phyloP scores from a whole-genome alignment of 2,329 filamentous ascomycete genomes.

The Cladosporium sp. region DNA sequence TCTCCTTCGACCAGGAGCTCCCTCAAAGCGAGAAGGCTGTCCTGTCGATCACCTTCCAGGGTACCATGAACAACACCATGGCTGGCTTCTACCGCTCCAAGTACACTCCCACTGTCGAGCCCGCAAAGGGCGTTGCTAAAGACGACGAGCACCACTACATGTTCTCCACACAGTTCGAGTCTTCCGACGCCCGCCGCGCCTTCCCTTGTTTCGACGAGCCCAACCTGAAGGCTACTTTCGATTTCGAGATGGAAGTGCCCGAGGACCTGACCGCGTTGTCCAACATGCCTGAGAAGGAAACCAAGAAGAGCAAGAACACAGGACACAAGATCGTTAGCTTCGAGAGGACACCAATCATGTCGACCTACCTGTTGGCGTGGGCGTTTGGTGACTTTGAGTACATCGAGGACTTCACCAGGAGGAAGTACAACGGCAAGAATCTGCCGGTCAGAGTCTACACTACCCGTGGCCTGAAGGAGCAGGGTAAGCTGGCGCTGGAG shows the following conservation, averaged over 20 bases:
- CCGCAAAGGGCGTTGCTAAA: constrained; percentile 75
- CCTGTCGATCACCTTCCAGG: constrained; percentile 73
- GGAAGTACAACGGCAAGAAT: constrained; percentile 86
- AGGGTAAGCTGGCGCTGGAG: constrained; percentile 84
- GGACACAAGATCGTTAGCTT: constrained; percentile 71
- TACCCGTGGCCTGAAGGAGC: constrained; percentile 88
- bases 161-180: constrained; percentile 96
- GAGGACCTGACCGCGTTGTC: constrained; percentile 84
- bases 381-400: constrained; percentile 97
- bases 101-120: constrained; percentile 77
- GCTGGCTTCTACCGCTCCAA: constrained; percentile 91
- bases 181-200: constrained; percentile 88
- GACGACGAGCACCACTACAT: constrained; percentile 66
- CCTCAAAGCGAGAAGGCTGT: constrained; percentile 66
- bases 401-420: constrained; percentile 84
- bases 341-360: constrained; percentile 85
- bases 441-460: constrained; percentile 96
- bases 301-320: constrained; percentile 67
- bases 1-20: constrained; percentile 74
- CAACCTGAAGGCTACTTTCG: constrained; percentile 93
- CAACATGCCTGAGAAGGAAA: constrained; percentile 89
- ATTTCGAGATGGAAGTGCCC: constrained; percentile 89
- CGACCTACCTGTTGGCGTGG: constrained; percentile 86
- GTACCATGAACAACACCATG: constrained; percentile 89
- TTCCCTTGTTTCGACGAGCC: constrained; percentile 99